Evolutionary conservation across 192 early-diverging fungal genomes (phyloP).

Genomic region (Coemansia sp.): DNA sequence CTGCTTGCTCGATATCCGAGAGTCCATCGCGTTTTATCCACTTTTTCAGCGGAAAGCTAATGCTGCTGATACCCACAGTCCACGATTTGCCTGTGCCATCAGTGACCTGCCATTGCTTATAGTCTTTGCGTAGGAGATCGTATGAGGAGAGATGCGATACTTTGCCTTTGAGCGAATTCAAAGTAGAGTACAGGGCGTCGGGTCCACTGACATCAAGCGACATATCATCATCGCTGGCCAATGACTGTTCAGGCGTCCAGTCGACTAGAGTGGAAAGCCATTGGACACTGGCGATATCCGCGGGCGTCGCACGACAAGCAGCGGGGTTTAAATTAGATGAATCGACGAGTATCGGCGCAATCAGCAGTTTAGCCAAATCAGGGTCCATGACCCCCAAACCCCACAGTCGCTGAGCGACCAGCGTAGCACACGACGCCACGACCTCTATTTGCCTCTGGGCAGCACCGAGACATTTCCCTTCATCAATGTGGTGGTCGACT

Average conservation of each 20-base stretch:
- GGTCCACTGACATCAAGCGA: conserved; percentile 20
- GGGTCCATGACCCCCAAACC: conserved; percentile 4
- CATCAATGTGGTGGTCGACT: conserved; percentile 54
- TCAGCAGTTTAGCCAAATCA: conserved; percentile 31
- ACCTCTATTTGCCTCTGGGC: conserved; percentile 30
- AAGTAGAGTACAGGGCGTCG: conserved; percentile 27
- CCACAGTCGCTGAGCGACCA: conserved; percentile 24
- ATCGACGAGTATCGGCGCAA: conserved; percentile 45
- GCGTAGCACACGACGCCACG: conserved; percentile 47
- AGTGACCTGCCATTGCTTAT: conserved; percentile 51
- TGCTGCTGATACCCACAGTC: conserved; percentile 51
- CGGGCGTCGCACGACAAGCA: conserved; percentile 27
- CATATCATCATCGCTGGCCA: not conserved
- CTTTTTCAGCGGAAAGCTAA: conserved; percentile 40
- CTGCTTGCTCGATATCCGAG: conserved; percentile 15
- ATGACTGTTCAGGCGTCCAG: conserved; percentile 13
- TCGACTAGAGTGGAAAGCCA: conserved; percentile 37
- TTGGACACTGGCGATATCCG: conserved; percentile 21
- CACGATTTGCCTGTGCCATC: conserved; percentile 10
- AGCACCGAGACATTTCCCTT: conserved; percentile 23
- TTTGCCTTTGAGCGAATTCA: conserved; percentile 39
- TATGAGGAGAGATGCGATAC: conserved; percentile 33
- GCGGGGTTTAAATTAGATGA: conserved; percentile 29
- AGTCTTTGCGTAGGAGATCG: conserved; percentile 57
- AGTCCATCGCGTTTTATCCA: conserved; percentile 52